Conservation (phyloP, 345 rosid genomes). For the Eucalyptus tenuipes region DNA sequence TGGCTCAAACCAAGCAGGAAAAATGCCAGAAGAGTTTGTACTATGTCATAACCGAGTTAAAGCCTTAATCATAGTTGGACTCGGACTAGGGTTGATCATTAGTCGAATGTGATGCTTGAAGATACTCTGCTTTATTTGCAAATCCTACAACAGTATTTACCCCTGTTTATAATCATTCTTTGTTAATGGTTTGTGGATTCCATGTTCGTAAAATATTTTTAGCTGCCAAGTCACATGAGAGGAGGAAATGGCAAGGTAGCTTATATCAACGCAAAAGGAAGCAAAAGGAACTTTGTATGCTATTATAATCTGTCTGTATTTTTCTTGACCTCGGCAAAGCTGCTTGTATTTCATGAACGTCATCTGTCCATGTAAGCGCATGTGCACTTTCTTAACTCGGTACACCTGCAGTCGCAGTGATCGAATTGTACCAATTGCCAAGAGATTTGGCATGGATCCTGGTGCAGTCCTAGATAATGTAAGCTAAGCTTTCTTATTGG, state of each 20-base stretch:
- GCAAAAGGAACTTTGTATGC: slow-evolving; percentile 92
- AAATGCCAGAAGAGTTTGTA: neutral
- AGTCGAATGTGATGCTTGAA: neutral
- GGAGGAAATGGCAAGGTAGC: slow-evolving; percentile 97
- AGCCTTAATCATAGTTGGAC: neutral
- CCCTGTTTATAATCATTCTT: too few species aligned
- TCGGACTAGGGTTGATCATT: neutral
- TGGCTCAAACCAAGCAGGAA: neutral
- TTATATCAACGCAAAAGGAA: slow-evolving; percentile 76
- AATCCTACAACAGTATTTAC: neutral
- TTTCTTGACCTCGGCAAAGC: neutral
- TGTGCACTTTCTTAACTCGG: slow-evolving; percentile 16
- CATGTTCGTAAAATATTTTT: neutral
- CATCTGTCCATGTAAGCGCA: neutral
- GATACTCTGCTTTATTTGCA: neutral
- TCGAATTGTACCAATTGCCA: neutral
- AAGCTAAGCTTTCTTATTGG: too few species aligned
- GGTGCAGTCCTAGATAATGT: neutral
- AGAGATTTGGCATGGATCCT: neutral
- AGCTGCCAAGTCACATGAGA: slow-evolving; percentile 74
- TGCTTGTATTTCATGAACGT: neutral
- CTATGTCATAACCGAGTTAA: neutral
- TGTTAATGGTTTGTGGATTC: neutral
- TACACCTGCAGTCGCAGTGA: neutral
- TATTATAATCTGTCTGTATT: neutral